Conservation (phyloP, 1,139 yeast genomes). For the Yueomyces sp. region DNA sequence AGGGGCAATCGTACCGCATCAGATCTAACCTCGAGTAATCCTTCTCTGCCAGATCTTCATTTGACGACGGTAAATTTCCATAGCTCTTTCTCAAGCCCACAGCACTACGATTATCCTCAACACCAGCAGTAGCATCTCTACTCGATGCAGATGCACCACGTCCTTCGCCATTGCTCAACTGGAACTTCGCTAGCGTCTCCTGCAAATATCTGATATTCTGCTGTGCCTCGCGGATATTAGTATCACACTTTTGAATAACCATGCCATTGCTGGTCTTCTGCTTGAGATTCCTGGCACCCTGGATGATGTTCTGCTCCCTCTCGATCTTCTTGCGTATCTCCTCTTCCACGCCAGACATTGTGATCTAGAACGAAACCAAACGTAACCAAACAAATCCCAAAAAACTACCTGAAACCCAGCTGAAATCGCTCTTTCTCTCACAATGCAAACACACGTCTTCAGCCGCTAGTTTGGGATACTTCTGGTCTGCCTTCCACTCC, state of each 20-base stretch:
- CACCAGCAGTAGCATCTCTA: neutral
- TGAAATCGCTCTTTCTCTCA: too few species aligned
- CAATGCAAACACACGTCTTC: too few species aligned
- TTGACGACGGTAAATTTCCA: slow-evolving; percentile 14
- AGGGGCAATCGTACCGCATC: slow-evolving; percentile 85
- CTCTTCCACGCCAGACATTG: slow-evolving; percentile 11
- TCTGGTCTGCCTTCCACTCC: too few species aligned
- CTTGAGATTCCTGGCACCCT: slow-evolving; percentile 74
- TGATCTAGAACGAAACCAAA: too few species aligned
- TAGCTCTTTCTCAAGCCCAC: slow-evolving; percentile 9
- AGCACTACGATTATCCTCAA: slow-evolving; percentile 1
- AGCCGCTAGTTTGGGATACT: too few species aligned
- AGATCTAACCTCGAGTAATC: slow-evolving; percentile 56
- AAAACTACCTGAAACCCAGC: too few species aligned
- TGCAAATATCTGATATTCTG: slow-evolving; percentile 80
- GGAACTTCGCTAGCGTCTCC: slow-evolving; percentile 58
- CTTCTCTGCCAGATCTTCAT: slow-evolving; percentile 22
- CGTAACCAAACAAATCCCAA: too few species aligned
- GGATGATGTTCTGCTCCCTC: slow-evolving; percentile 75
- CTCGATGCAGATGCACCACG: neutral
- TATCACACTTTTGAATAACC: slow-evolving; percentile 84
- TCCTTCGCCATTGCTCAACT: slow-evolving; percentile 25
- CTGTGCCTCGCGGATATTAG: slow-evolving; percentile 82
- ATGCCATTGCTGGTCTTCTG: slow-evolving; percentile 64
- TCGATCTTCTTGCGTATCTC: slow-evolving; percentile 78